Evolutionary conservation across 805 yeast species (phyloP).

Genomic region (Brettanomyces naardenensis): DNA sequence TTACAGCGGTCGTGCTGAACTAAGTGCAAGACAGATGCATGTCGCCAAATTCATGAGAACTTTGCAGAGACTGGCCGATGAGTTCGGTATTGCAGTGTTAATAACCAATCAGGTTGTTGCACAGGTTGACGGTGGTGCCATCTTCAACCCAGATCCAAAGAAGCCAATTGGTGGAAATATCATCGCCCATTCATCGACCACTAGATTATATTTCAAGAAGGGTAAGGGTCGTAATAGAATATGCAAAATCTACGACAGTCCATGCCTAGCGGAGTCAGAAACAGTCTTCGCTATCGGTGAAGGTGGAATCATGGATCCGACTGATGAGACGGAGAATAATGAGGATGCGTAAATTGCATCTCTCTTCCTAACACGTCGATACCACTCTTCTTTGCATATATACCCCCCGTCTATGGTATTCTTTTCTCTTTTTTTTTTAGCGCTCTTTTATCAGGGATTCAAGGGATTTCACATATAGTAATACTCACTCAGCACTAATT

Average conservation of each 20-base stretch:
- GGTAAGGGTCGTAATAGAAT: conserved; percentile 89
- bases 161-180: conserved; percentile 98
- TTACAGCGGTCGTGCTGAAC: conserved; percentile 90
- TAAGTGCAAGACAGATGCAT: conserved; percentile 89
- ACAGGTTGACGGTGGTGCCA: conserved; percentile 85
- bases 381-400: too few species aligned
- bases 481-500: too few species aligned
- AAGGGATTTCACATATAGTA: neutral
- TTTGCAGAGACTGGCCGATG: conserved; percentile 90
- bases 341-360: conserved; percentile 38
- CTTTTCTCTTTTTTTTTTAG: neutral
- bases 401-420: neutral
- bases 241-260: conserved; percentile 93
- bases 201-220: conserved; percentile 82
- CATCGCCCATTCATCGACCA: conserved; percentile 94
- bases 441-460: neutral
- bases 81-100: conserved; percentile 94
- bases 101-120: conserved; percentile 97
- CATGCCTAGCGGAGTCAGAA: conserved; percentile 93
- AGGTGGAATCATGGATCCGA: conserved; percentile 95
- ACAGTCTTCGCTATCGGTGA: conserved; percentile 93
- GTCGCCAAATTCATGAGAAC: conserved; percentile 90
- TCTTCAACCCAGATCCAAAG: conserved; percentile 92
- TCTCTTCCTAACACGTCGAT: too few species aligned
- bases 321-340: conserved; percentile 27